Evolutionary conservation across 1,284 basidiomycete species (phyloP).

Genomic region (Pterula multifida): DNA sequence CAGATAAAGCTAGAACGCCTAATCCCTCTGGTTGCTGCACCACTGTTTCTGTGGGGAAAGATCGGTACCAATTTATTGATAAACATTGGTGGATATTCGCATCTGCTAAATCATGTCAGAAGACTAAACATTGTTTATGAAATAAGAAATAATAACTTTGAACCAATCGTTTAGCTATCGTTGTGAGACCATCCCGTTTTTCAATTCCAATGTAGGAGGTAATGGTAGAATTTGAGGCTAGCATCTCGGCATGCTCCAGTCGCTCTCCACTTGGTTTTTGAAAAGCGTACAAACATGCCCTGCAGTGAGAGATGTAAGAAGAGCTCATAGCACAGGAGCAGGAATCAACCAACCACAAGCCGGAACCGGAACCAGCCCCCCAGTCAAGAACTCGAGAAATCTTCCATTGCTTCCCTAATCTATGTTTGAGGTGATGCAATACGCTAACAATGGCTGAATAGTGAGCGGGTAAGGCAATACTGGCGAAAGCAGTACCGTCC

Average conservation of each 20-base stretch:
- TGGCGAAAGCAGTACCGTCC: conserved; percentile 65
- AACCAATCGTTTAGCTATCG: conserved; percentile 52
- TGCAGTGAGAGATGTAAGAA: conserved; percentile 15
- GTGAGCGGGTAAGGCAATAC: conserved; percentile 64
- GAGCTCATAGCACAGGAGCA: conserved; percentile 1
- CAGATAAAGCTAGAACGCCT: conserved; percentile 67
- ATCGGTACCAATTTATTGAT: neutral
- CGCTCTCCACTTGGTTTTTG: conserved; percentile 23
- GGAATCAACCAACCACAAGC: conserved; percentile 45
- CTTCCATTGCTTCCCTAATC: conserved; percentile 47
- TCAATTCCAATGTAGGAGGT: conserved; percentile 57
- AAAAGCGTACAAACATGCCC: conserved; percentile 58
- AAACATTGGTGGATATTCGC: neutral
- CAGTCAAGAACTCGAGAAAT: conserved; percentile 58
- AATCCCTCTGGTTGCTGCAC: conserved; percentile 20
- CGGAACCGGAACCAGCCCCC: conserved; percentile 65
- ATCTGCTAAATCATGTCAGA: neutral
- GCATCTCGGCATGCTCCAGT: conserved; percentile 21
- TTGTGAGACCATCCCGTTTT: conserved; percentile 53
- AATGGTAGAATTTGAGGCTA: conserved; percentile 37
- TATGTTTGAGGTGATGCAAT: conserved; percentile 45
- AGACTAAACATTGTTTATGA: neutral
- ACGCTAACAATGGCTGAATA: conserved; percentile 63
- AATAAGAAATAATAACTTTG: conserved; percentile 27
- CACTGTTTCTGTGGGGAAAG: neutral